Evolutionary conservation across 352 stramenopile species (phyloP).

Genomic region (Globisporangium lucens): DNA sequence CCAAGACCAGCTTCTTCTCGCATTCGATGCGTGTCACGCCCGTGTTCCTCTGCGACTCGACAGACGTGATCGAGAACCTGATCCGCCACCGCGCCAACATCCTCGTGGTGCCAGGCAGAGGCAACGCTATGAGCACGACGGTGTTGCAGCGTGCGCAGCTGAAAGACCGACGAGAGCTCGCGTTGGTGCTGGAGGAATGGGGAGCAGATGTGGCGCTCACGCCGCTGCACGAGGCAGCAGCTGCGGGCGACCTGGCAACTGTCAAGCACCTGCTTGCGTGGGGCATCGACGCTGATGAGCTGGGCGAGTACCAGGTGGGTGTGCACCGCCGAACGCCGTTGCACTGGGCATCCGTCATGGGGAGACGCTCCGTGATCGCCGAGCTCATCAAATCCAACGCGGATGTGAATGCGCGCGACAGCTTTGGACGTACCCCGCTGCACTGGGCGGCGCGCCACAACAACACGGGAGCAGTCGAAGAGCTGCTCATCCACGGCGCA

Average conservation of each 20-base stretch:
- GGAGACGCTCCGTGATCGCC: constrained; percentile 42
- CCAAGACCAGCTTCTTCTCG: constrained; percentile 63
- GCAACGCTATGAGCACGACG: constrained; percentile 62
- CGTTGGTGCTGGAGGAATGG: constrained; percentile 62
- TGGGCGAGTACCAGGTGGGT: constrained; percentile 69
- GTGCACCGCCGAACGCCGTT: constrained; percentile 58
- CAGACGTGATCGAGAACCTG: constrained; percentile 63
- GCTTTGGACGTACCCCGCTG: constrained; percentile 51
- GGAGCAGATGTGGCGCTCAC: constrained; percentile 76
- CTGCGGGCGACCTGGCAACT: constrained; percentile 44
- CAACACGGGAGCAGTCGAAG: constrained; percentile 46
- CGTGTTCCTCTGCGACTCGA: constrained; percentile 69
- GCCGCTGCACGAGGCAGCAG: constrained; percentile 64
- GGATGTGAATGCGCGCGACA: constrained; percentile 63
- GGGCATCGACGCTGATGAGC: constrained; percentile 51
- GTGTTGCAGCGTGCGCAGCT: constrained; percentile 71
- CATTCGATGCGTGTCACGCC: constrained; percentile 64
- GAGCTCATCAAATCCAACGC: constrained; percentile 46
- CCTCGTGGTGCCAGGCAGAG: constrained; percentile 57
- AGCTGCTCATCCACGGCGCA: constrained; percentile 48
- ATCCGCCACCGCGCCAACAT: constrained; percentile 69
- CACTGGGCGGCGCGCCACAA: constrained; percentile 81
- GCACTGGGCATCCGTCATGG: constrained; percentile 78
- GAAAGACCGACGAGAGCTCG: constrained; percentile 52
- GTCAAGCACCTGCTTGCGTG: constrained; percentile 56